phyloP scores from a whole-genome alignment of 495 filamentous ascomycete species.

The Apodospora peruviana region DNA sequence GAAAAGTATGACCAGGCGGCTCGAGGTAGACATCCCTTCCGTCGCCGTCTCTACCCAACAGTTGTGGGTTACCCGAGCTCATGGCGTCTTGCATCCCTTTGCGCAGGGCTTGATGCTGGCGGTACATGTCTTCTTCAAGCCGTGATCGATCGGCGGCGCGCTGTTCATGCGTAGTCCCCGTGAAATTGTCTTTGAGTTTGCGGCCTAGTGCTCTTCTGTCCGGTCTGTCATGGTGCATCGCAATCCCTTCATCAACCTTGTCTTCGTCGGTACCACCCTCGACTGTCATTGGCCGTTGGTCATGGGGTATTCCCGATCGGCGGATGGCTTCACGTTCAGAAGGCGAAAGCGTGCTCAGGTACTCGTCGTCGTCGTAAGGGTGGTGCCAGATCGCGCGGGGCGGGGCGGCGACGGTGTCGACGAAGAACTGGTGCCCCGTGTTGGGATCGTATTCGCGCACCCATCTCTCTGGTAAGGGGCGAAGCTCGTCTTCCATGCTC shows the following conservation, averaged over 20 bases:
- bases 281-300: no score
- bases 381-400: conserved; percentile 27
- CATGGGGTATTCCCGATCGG: no score
- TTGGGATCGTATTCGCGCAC: conserved; percentile 22
- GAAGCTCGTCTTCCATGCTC: conserved; percentile 30
- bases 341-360: conserved; percentile 8
- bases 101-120: conserved; percentile 19
- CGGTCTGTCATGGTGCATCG: background rate
- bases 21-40: conserved; percentile 18
- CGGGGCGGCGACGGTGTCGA: conserved; percentile 21
- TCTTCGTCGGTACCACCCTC: conserved; percentile 16
- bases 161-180: conserved; percentile 20
- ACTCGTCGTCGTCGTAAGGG: conserved; percentile 25
- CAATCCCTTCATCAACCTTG: background rate
- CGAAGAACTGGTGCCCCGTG: conserved; percentile 29
- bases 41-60: conserved; percentile 15
- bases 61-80: conserved; percentile 10
- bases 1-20: conserved; percentile 17
- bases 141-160: conserved; percentile 10
- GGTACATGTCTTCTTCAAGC: conserved; percentile 18
- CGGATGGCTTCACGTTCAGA: conserved; percentile 9
- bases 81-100: conserved; percentile 16
- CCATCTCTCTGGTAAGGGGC: conserved; percentile 21
- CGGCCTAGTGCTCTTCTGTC: background rate
- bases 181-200: conserved; percentile 22